Evolutionary conservation across 2,329 filamentous ascomycete genomes (phyloP), one percentile per base, ranked within the genome.

Genomic region (Zalaria sp.): DNA sequence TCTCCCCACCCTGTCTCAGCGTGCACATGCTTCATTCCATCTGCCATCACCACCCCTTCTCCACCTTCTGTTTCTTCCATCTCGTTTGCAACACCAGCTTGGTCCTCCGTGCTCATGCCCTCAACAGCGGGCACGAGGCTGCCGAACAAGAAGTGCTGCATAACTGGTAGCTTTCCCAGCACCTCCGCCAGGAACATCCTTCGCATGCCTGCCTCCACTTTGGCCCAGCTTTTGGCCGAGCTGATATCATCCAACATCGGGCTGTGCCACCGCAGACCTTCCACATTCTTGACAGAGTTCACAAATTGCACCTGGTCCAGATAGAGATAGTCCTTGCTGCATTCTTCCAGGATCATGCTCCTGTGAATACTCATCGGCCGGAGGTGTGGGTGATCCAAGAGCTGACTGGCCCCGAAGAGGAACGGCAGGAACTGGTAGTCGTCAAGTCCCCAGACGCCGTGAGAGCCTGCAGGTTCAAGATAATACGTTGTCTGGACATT

Each of bases 211-310:
- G 73, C 81, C 59, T 96, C 88, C 39, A 98, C 83, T 68, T 98
- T 98, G 49, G 63, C 67, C 91, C 91, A 98, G 34, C 72, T 83
- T 59, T 85, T 88, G 10, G 89, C 83, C 1, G 85, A 80, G 3
- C 83, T 91, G 49, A 98, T 98, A 59, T 98, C 91, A 57, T 98
- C 91, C 11, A 98, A 75, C 93, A 98, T 96, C 3, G 93, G 91
- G 49, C 81, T 88, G 56, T 98, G 93, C 91, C 91, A 98, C 36
- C 91, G 75, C 46, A 98, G 66, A 1, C 88, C 89, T 55, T 93
- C 86, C 44, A 95, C 88, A 1, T 86, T 94, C 69, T 98, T 98
- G 44, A 93, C 93, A 51, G 79, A 84, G 63, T 96, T 95, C 44
- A 98, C 89, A 63, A 93, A 98, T 40, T 75, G 73, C 26, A 98